Base-by-base conservation (phyloP, 176 grass and related monocot species). In the Hyparrhenia diplandra region DNA sequence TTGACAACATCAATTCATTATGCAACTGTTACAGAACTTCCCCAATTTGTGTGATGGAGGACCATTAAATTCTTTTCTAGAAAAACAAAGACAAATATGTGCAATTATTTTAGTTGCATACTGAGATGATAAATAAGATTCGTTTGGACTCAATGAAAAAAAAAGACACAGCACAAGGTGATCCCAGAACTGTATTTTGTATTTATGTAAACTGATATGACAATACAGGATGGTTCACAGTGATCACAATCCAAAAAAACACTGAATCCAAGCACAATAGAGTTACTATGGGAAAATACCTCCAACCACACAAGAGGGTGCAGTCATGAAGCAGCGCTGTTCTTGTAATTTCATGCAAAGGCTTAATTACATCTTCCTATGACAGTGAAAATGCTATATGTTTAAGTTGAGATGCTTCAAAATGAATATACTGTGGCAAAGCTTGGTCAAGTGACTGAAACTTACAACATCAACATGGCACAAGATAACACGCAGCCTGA, bases 401-500 rank as follows among this genome's bases (percentile, higher is more conserved):
- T 37, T 11, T 71, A 57, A 73, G 55, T n/a, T 27, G 13, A 51
- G 14, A 82, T 37, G 24, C 66, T 61, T 32, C 9, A 13, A 47
- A 72, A 11, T 55, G 21, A 17, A 65, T 21, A 37, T 57, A n/a
- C 39, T 21, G 2, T 4, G 45, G 13, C 4, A 55, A 69, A 42
- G 42, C 39, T 35, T 13, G 40, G 55, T 41, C n/a, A 73, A 17
- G 18, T 18, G 35, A 46, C 42, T 41, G 45, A 72, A 77, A 89
- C 84, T 89, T 84, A 98, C 96, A 81, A 98, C 75, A 98, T 98
- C 92, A 79, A 95, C 54, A 82, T 98, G 96, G 82, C 96, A 95
- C 77, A 98, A 84, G 57, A 98, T 77, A 71, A 95, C 79, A 58
- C 88, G 88, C 54, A 98, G 90, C 80, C 90, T 98, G 79, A 89